Evolutionary conservation across 768 basidiomycete species (phyloP).

Genomic region (Tylopilus sp.): DNA sequence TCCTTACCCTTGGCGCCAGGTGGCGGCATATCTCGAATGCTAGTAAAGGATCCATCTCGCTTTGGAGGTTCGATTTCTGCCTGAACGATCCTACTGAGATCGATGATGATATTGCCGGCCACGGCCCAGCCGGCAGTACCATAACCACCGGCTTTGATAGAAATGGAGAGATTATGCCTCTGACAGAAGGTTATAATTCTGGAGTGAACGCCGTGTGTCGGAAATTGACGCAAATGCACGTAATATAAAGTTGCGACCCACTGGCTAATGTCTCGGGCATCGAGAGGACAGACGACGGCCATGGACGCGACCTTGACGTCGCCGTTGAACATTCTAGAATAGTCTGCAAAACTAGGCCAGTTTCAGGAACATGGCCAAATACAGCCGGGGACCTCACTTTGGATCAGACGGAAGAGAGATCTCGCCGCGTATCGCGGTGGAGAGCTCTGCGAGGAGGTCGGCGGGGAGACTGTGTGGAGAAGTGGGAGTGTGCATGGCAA

Average conservation of each 20-base stretch:
- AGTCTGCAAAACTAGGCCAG: constrained; percentile 25
- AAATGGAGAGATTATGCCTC: constrained; percentile 67
- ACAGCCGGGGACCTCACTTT: constrained; percentile 30
- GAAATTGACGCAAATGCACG: constrained; percentile 6
- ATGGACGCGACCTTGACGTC: constrained; percentile 59
- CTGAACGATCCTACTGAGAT: constrained; percentile 66
- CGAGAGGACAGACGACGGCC: constrained; percentile 68
- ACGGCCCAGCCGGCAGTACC: constrained; percentile 90
- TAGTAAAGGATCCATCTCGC: constrained; percentile 53
- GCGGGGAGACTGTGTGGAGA: constrained; percentile 5
- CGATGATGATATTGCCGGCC: constrained; percentile 81
- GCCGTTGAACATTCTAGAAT: constrained; percentile 67
- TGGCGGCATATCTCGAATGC: constrained; percentile 52
- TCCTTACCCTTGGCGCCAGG: constrained; percentile 56
- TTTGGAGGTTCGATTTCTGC: constrained; percentile 64
- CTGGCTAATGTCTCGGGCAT: constrained; percentile 81
- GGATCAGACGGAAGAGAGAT: constrained; percentile 43
- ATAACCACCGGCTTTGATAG: constrained; percentile 87
- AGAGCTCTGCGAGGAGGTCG: constrained; percentile 44
- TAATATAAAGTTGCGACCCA: constrained; percentile 34
- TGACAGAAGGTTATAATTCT: constrained; percentile 73
- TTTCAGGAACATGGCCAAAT: background rate
- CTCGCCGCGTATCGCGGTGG: constrained; percentile 42
- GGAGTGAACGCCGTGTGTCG: background rate
- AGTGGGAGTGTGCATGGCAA: constrained; percentile 15